Base-by-base conservation (phyloP, 2,329 filamentous ascomycete species). In the Xylariomycetidae sp. region DNA sequence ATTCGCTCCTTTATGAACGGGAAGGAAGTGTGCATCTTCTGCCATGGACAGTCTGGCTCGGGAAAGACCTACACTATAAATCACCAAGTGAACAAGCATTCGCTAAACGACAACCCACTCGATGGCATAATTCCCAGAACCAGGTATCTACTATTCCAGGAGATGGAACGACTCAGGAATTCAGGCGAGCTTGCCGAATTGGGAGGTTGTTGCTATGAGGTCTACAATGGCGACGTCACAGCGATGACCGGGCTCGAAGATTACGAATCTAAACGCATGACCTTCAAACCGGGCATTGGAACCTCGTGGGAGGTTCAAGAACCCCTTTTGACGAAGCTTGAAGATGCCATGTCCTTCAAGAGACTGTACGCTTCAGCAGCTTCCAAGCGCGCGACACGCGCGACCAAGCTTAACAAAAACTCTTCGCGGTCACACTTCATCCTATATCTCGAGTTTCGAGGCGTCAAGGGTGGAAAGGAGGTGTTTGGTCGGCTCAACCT, bases 11-110 rank as follows among this genome's bases (percentile, higher is more conserved):
- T 90, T 0, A 68, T 96, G 10, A 89, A 96, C 50, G 92, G 92
- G 1, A 95, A 94, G 65, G 96, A 95, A 48, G 90, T 95, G 29
- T 95, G 89, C 60, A 95, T 98, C 42, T 94, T 98, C 64, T 95
- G 88, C 54, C 96, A 96, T 54, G 92, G 92, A 19, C 92, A 96
- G 60, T 96, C 92, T 0, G 92, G 90, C 5, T 90, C 88, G 10
- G 92, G 90, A 35, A 98, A 98, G 69, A 96, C 92, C 0, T 85
- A 82, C 54, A 96, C 92, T 4, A 98, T 96, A 92, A 51, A 44
- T 32, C 9, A 84, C 82, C 18, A 38, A 13, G 37, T 37, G 5
- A 10, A 29, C 7, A 16, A n/a, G n/a, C n/a, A n/a, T n/a, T n/a
- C n/a, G n/a, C 10, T 7, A 19, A 1, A 61, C 68, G 24, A 20